Conservation (phyloP, 202 grass and related monocot species). For the Hordeum pubiflorum region DNA sequence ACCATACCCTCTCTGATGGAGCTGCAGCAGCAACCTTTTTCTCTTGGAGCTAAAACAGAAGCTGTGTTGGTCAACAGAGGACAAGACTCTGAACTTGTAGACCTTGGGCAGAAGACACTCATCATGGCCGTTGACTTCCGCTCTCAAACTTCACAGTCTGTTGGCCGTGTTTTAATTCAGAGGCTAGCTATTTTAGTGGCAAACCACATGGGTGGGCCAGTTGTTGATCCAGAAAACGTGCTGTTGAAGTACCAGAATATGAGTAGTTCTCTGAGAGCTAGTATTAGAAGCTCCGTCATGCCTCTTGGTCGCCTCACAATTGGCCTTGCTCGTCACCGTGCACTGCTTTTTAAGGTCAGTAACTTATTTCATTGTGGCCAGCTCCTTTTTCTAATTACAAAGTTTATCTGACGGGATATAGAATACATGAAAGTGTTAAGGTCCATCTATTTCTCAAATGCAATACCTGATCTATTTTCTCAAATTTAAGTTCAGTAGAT, state of each 20-base stretch:
- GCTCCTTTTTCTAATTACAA: background rate
- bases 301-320: slow-evolving; percentile 66
- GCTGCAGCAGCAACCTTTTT: slow-evolving; percentile 43
- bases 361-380: background rate
- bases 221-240: slow-evolving; percentile 57
- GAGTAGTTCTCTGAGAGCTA: slow-evolving; percentile 41
- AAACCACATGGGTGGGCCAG: slow-evolving; percentile 73
- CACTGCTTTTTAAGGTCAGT: slow-evolving; percentile 91
- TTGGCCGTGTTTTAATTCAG: slow-evolving; percentile 59
- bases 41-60: slow-evolving; percentile 56
- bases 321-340: slow-evolving; percentile 84
- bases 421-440: background rate
- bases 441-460: slow-evolving; percentile 18
- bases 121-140: slow-evolving; percentile 45
- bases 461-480: background rate
- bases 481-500: slow-evolving; percentile 4
- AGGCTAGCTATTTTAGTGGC: slow-evolving; percentile 65
- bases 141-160: slow-evolving; percentile 39
- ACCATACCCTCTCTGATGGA: slow-evolving; percentile 78
- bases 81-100: slow-evolving; percentile 60
- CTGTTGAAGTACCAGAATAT: slow-evolving; percentile 41
- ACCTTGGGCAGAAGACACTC: slow-evolving; percentile 69
- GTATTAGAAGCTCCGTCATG: slow-evolving; percentile 51
- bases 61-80: slow-evolving; percentile 71
- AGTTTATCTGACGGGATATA: background rate